These are phyloP conservation scores for Trichosporon ovoides DNA, from an alignment of 1,284 basidiomycete genomes.

Conservation along the genomic window DNA sequence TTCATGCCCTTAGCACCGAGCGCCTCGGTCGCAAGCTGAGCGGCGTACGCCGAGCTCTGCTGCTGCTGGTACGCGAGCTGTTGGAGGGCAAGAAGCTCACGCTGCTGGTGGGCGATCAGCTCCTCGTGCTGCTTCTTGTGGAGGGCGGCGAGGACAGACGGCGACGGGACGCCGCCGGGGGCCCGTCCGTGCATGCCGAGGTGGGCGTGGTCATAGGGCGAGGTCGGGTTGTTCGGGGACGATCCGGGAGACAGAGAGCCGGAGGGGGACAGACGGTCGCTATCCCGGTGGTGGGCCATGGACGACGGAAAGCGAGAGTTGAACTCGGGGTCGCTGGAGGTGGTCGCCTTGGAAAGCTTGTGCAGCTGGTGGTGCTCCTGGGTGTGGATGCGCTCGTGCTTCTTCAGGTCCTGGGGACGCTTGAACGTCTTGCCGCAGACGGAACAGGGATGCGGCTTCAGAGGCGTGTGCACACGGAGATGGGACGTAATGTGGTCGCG, in stretches of 20 bases:
- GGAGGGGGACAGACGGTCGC: conserved; percentile 17
- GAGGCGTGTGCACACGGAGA: conserved; percentile 87
- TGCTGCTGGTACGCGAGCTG: conserved; percentile 45
- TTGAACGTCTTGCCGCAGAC: conserved; percentile 98
- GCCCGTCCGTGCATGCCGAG: conserved; percentile 8
- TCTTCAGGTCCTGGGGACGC: conserved; percentile 97
- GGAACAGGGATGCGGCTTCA: conserved; percentile 91
- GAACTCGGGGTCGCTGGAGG: conserved; percentile 66
- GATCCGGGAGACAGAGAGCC: conserved; percentile 28
- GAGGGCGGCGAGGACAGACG: conserved; percentile 36
- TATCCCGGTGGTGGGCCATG: not conserved
- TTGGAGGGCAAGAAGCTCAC: conserved; percentile 42
- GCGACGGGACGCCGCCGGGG: conserved; percentile 33
- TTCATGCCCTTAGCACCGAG: conserved; percentile 34
- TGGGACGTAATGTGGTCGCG: conserved; percentile 96
- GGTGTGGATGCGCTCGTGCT: conserved; percentile 98
- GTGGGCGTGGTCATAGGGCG: conserved; percentile 34
- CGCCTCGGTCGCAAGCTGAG: conserved; percentile 37
- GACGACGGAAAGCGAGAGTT: conserved; percentile 40
- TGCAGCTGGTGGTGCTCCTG: conserved; percentile 90
- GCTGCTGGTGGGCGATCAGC: conserved; percentile 44
- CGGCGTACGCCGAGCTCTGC: conserved; percentile 42
- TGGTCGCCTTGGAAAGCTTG: conserved; percentile 90
- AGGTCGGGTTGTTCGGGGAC: conserved; percentile 27
- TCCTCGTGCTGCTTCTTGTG: conserved; percentile 47